These are phyloP conservation scores for Tetrapyrgos nigripes DNA, from an alignment of 1,284 basidiomycete genomes.

Conservation along the genomic window DNA sequence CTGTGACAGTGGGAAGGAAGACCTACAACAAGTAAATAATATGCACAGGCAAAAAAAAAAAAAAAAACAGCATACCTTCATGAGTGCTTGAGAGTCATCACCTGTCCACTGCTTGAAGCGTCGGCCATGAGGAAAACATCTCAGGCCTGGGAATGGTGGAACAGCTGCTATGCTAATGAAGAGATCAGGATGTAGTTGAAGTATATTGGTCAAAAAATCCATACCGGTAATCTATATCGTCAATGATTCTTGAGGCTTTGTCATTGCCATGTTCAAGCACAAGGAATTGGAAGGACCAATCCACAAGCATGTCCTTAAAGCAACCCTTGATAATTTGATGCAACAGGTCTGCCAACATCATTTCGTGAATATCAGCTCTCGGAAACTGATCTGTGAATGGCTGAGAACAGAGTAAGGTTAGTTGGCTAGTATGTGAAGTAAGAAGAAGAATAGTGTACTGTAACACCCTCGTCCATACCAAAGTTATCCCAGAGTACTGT, in stretches of 20 bases:
- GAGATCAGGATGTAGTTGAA: no score
- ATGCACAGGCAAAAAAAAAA: no score
- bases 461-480: constrained; percentile 11
- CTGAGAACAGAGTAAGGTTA: background rate
- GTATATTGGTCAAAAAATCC: background rate
- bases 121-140: no score
- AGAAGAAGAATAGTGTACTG: background rate
- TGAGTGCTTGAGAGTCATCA: constrained; percentile 34
- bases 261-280: background rate
- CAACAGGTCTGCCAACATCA: constrained; percentile 32
- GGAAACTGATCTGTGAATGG: constrained; percentile 17
- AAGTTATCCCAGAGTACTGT: constrained; percentile 13
- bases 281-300: constrained; percentile 30
- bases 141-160: constrained; percentile 27
- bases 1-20: constrained; percentile 32
- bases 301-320: constrained; percentile 36
- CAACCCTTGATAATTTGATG: constrained; percentile 40
- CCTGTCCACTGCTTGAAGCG: constrained; percentile 36
- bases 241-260: constrained; percentile 23
- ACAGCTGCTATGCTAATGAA: constrained; percentile 15
- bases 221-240: constrained; percentile 34
- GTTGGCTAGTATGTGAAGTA: background rate
- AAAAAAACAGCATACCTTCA: no score
- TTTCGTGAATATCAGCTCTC: constrained; percentile 31
- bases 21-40: no score